Evolutionary conservation across 1,284 basidiomycete genomes (phyloP).

Genomic region (Cryptococcus sp.): DNA sequence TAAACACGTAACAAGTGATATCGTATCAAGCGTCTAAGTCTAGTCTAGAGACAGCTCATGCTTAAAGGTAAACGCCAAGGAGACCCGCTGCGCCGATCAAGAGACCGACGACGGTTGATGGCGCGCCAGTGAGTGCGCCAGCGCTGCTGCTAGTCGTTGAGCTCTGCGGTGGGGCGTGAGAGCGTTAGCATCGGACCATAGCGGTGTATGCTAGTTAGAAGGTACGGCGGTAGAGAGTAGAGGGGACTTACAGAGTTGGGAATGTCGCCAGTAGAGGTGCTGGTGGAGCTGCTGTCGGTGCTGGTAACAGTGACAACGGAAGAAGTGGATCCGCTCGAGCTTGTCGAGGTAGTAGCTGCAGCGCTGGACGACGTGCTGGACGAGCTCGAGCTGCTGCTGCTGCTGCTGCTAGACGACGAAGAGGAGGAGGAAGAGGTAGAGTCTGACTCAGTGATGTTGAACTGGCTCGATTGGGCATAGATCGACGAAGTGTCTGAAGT

Average conservation of each 20-base stretch:
- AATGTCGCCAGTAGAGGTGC: constrained; percentile 4
- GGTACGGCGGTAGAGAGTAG: background rate
- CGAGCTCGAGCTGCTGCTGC: constrained; percentile 21
- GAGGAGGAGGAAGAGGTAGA: constrained; percentile 30
- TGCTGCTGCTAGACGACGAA: constrained; percentile 29
- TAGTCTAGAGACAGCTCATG: background rate
- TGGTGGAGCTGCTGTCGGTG: constrained; percentile 1
- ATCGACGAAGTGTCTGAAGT: constrained; percentile 52
- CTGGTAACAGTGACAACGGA: constrained; percentile 8
- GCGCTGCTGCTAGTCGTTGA: constrained; percentile 4
- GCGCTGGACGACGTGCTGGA: constrained; percentile 9
- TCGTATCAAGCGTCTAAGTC: too few species aligned
- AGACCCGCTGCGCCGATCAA: constrained; percentile 25
- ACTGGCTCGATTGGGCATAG: constrained; percentile 60
- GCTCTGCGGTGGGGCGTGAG: background rate
- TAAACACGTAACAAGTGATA: too few species aligned
- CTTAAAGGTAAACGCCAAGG: constrained; percentile 20
- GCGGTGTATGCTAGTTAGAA: constrained; percentile 2
- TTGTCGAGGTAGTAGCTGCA: background rate
- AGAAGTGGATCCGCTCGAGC: background rate
- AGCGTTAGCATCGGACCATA: constrained; percentile 11
- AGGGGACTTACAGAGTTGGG: constrained; percentile 22
- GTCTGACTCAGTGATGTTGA: constrained; percentile 55
- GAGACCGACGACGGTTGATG: constrained; percentile 19
- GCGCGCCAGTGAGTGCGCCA: constrained; percentile 3